Base-by-base conservation (phyloP, 768 basidiomycete species). In the Lentinula guzmanii region DNA sequence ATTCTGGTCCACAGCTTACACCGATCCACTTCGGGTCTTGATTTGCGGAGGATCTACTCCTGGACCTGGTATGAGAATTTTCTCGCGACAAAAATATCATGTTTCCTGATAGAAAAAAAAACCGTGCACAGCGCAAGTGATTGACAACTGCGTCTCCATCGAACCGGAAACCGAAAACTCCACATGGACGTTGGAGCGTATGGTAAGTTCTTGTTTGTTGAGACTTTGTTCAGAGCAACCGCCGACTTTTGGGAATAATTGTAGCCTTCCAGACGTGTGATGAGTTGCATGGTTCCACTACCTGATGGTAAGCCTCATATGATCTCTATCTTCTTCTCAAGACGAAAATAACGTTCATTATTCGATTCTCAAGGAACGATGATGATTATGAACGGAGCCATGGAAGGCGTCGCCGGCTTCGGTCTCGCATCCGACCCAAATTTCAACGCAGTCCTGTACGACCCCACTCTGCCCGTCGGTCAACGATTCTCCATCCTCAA, bases 1-100 rank as follows among this genome's bases (percentile, higher is more conserved):
- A 8, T 42, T 28, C 24, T 10, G 4, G 24, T 34, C 2, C 21
- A 5, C 16, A 56, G 55, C 91, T 0, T 93, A 91, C 69, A 89
- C 86, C 0, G 85, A 85, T 59, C 87, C 88, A 9, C 69, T 91
- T n/a, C 76, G 80, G 33, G 66, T 92, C 16, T 69, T 93, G 2
- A 76, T 92, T 34, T 93, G 91, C 65, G 91, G 91, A 69, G 91
- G 91, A 4, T 88, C 89, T 0, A 83, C 84, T 41, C 77, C 74
- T 7, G 84, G 84, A 3, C 79, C 77, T n/a, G 79, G 76, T 11
- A 66, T 70, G 9, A 77, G 76, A 3, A 9, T 0, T 7, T 41
- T 34, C 5, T 7, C 31, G 42, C 45, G 15, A 31, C 18, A 16
- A 39, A 13, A 13, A 5, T 4, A 13, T 21, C 28, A 39, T 45